Evolutionary conservation across 2,329 filamentous ascomycete species (phyloP), one percentile per base, ranked within the genome.

Genomic region (Reticulascus tulasneorum): DNA sequence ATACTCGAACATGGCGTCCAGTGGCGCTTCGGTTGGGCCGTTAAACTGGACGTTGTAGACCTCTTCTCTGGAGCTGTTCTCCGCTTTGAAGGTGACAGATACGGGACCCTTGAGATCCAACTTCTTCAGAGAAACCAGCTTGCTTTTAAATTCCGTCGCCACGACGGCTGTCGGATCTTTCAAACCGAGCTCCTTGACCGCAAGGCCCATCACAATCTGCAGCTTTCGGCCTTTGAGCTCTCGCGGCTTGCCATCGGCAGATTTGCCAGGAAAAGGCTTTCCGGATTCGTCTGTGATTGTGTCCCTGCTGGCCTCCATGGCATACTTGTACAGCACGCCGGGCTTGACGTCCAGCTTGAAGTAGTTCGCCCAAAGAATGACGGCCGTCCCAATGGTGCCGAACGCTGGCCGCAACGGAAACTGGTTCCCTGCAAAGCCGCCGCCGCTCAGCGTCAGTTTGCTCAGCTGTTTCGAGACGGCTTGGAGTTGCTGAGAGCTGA

Each of bases 311-410:
- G 67, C 62, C 2, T 62, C 53, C 9, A 77, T 40, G 4, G 57
- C 60, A 49, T 78, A 78, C 38, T 63, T 69, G 49, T 62, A 67
- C 5, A 75, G 39, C 0, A 46, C 40, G 2, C 57, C 48, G 0
- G 55, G 48, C 25, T 62, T 60, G 7, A 70, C 44, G 7, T 59
- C 48, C 30, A 79, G 38, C 2, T 55, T 55, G 46, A 75, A 77
- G 46, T 73, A 78, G 50, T 79, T 79, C 5, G 73, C 59, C 71
- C 72, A 77, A 0, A 79, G 56, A 2, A 57, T 47, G 3, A 74
- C 64, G 0, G 51, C 28, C 2, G 29, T 52, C 5, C 75, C 75
- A 6, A 45, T 46, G 4, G 51, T 61, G 15, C 73, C 73, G 43
- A 67, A 78, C 2, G 63, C 65, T 15, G 75, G 75, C 3, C 75